Percentiles rank a stretch among this genome's conserved stretches.
Evolutionary conservation across 2,329 filamentous ascomycete genomes (phyloP).

Genomic region (Rugonectria rugulosa): DNA sequence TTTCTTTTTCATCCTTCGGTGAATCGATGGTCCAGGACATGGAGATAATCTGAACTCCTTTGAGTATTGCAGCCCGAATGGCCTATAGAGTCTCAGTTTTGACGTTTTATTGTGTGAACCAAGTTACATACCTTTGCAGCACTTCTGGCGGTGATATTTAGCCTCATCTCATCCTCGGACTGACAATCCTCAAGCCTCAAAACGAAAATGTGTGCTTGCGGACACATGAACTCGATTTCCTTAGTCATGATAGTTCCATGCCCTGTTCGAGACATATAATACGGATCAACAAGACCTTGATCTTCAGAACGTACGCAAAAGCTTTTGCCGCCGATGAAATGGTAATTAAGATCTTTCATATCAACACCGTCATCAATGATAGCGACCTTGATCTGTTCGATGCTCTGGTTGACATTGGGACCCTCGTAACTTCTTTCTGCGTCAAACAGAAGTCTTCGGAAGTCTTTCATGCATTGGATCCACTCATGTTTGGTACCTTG

Average conservation of each 20-base stretch:
- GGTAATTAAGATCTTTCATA: too few species aligned
- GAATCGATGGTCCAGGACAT: slow-evolving; percentile 48
- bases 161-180: neutral
- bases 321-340: slow-evolving; percentile 36
- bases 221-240: slow-evolving; percentile 36
- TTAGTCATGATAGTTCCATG: slow-evolving; percentile 41
- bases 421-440: slow-evolving; percentile 21
- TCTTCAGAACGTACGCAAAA: slow-evolving; percentile 29
- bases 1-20: slow-evolving; percentile 29
- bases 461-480: slow-evolving; percentile 39
- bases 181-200: slow-evolving; percentile 12
- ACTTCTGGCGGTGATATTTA: slow-evolving; percentile 10
- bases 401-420: slow-evolving; percentile 12
- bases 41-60: slow-evolving; percentile 46
- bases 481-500: slow-evolving; percentile 33
- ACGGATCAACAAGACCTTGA: slow-evolving; percentile 6
- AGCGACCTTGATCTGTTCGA: slow-evolving; percentile 41
- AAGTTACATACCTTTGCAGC: neutral
- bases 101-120: too few species aligned
- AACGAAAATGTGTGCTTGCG: slow-evolving; percentile 29
- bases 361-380: too few species aligned
- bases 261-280: slow-evolving; percentile 39
- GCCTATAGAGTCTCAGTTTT: slow-evolving; percentile 36
- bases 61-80: slow-evolving; percentile 39
- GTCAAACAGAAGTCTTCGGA: slow-evolving; percentile 30